Conservation (phyloP, 495 filamentous ascomycete species). For the Rusavskia elegans region DNA sequence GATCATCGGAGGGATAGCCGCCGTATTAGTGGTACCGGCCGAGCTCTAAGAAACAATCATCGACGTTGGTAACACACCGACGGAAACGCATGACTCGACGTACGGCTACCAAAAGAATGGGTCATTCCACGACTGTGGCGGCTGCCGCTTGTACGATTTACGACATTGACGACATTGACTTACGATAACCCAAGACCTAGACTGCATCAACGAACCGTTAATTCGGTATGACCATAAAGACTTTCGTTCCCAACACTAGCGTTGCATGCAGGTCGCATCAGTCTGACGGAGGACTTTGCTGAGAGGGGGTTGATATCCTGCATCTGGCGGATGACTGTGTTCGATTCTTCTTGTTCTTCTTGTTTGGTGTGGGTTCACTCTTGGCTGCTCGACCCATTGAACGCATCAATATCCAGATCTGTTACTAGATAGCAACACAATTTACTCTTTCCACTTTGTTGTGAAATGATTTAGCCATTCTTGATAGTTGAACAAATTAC, state of each 20-base stretch:
- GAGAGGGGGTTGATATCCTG: background rate
- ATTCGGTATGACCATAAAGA: background rate
- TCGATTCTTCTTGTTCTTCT: background rate
- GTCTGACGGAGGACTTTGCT: background rate
- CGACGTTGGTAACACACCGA: background rate
- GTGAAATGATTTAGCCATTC: too few species aligned
- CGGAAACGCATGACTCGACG: background rate
- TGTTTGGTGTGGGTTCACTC: background rate
- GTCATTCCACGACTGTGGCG: background rate
- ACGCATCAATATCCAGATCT: too few species aligned
- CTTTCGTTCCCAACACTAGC: background rate
- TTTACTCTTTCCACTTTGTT: too few species aligned
- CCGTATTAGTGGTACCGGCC: conserved; percentile 2
- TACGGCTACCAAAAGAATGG: background rate
- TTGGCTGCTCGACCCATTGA: too few species aligned
- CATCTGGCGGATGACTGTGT: background rate
- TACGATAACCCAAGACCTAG: background rate
- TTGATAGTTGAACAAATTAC: too few species aligned
- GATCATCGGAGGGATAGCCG: conserved; percentile 6
- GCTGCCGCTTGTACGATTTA: background rate
- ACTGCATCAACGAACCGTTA: background rate
- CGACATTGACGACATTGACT: background rate
- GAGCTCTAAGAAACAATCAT: conserved; percentile 6
- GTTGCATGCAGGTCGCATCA: background rate
- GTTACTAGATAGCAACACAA: too few species aligned